Conservation (phyloP, 441 rosid species). For the Pelargonium australe region DNA sequence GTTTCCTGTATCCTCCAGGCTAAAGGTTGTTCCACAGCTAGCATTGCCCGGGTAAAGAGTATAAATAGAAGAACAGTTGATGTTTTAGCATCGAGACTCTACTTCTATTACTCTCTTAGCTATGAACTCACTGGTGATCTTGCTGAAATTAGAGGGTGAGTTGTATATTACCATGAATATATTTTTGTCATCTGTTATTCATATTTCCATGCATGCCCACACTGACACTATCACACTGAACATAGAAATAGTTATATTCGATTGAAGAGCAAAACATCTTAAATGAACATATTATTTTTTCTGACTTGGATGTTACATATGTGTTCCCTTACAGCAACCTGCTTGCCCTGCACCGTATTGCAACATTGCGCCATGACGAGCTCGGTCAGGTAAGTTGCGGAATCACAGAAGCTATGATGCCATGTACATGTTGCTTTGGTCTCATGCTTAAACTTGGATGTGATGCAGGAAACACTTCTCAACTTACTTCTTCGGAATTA, state of each 20-base stretch:
- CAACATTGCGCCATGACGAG: conserved; percentile 44
- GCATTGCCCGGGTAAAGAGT: conserved; percentile 49
- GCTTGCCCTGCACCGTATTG: conserved; percentile 44
- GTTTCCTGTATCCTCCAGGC: too few relatives aligned
- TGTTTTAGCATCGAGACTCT: conserved; percentile 61
- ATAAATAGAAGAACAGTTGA: conserved; percentile 65
- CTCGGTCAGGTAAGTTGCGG: conserved; percentile 41
- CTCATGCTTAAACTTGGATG: conserved; percentile 14
- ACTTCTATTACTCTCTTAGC: conserved; percentile 62
- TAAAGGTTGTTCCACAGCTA: conserved; percentile 56
- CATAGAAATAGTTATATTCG: too few relatives aligned
- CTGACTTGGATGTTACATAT: conserved; percentile 11
- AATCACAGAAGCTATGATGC: background rate
- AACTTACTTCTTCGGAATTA: conserved; percentile 65
- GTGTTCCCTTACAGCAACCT: conserved; percentile 31
- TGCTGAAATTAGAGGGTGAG: conserved; percentile 68
- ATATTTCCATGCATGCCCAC: background rate
- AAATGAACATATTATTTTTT: background rate
- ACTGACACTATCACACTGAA: background rate
- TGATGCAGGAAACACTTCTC: conserved; percentile 63
- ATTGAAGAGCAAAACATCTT: too few relatives aligned
- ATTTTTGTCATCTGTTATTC: background rate
- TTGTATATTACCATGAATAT: background rate
- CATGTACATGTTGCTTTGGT: conserved; percentile 2
- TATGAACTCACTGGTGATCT: conserved; percentile 62